Conservation (phyloP, 345 rosid genomes). For the Pelargonium nanum region DNA sequence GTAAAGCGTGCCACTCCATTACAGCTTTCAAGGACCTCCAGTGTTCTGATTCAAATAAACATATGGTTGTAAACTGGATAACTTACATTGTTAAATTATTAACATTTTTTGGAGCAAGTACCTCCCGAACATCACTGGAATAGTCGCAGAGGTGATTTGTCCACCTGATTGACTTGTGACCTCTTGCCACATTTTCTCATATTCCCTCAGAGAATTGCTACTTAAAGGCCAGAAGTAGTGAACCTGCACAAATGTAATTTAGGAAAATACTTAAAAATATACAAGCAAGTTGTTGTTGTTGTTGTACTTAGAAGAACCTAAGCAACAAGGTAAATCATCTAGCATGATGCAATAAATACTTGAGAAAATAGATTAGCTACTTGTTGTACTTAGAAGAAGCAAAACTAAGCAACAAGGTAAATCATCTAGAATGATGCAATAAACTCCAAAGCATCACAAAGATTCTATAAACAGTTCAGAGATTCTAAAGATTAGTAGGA, state of each 20-base stretch:
- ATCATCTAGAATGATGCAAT: no score
- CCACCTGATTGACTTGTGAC: constrained; percentile 48
- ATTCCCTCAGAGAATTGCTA: constrained; percentile 31
- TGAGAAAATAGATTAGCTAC: no score
- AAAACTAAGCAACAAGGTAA: no score
- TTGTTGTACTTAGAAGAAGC: no score
- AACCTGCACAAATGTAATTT: constrained; percentile 35
- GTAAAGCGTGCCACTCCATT: constrained; percentile 69
- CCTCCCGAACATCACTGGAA: constrained; percentile 97
- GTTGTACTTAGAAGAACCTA: no score
- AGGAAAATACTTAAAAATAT: constrained; percentile 5
- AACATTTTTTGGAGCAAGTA: constrained; percentile 15
- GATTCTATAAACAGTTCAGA: no score
- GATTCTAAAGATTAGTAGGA: neutral
- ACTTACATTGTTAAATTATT: neutral
- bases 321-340: neutral
- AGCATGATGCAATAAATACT: neutral
- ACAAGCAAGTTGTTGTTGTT: no score
- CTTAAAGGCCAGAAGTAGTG: constrained; percentile 72
- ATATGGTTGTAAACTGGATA: neutral
- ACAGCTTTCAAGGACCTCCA: constrained; percentile 82
- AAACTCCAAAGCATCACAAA: no score
- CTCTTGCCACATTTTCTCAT: constrained; percentile 59
- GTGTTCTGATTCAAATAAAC: constrained; percentile 29
- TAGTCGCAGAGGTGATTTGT: constrained; percentile 42